phyloP scores from a whole-genome alignment of 2,329 filamentous ascomycete species.

The Paecilomyces sp. region DNA sequence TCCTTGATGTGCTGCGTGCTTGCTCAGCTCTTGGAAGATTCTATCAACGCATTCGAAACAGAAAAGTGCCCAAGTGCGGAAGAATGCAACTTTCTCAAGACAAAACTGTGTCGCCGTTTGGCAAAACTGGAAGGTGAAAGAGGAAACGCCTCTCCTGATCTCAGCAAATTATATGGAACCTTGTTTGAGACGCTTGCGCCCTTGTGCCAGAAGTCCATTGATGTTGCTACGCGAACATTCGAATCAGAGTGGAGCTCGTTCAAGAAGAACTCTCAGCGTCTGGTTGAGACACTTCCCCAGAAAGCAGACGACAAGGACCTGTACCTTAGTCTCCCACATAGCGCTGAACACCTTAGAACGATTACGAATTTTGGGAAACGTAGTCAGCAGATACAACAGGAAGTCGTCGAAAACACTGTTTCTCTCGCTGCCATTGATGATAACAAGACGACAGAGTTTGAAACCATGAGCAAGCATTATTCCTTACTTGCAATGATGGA shows the following conservation, averaged over 20 bases:
- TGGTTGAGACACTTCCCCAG: conserved; percentile 36
- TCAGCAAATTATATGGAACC: conserved; percentile 12
- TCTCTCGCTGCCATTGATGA: not conserved
- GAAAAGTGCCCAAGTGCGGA: conserved; percentile 19
- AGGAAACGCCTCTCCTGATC: conserved; percentile 5
- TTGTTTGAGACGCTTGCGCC: conserved; percentile 22
- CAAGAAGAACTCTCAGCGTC: conserved; percentile 30
- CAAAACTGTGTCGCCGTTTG: conserved; percentile 52
- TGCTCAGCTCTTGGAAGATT: conserved; percentile 40
- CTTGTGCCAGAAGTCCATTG: conserved; percentile 21
- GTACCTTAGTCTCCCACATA: conserved; percentile 35
- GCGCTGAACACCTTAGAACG: conserved; percentile 24
- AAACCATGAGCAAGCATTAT: not conserved
- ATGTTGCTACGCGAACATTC: conserved; percentile 13
- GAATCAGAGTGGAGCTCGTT: conserved; percentile 32
- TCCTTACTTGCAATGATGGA: not conserved
- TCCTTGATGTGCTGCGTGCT: conserved; percentile 47
- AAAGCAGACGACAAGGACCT: conserved; percentile 26
- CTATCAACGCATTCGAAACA: conserved; percentile 14
- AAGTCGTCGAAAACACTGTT: not conserved
- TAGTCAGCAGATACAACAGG: not conserved
- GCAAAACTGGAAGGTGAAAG: conserved; percentile 49
- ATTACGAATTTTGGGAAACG: conserved; percentile 3
- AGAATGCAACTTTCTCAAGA: conserved; percentile 32
- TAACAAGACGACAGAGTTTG: not conserved